Evolutionary conservation across 2,329 filamentous ascomycete species (phyloP).

Genomic region (Talaromyces albobiverticillius): DNA sequence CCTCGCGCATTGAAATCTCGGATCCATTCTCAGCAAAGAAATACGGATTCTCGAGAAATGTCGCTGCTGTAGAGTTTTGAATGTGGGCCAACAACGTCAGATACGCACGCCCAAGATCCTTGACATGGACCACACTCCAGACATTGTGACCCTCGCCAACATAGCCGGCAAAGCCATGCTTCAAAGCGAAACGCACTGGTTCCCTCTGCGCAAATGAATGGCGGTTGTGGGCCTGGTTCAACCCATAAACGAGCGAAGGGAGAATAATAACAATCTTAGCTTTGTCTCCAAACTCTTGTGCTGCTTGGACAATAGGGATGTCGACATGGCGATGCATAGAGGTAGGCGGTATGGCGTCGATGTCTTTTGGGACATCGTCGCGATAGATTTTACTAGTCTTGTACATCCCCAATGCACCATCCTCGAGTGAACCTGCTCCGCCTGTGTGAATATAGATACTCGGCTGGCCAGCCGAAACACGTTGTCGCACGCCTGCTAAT

Average conservation of each 20-base stretch:
- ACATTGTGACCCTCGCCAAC: neutral
- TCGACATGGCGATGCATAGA: neutral
- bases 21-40: slow-evolving; percentile 1
- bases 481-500: neutral
- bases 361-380: neutral
- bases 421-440: neutral
- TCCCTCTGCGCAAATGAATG: neutral
- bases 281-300: neutral
- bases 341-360: neutral
- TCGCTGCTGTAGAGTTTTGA: neutral
- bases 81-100: neutral
- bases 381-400: neutral
- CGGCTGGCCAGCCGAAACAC: neutral
- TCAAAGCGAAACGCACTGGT: neutral
- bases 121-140: neutral
- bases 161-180: neutral
- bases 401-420: neutral
- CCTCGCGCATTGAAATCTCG: neutral
- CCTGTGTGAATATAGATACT: neutral
- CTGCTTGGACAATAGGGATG: slow-evolving; percentile 1
- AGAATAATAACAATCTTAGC: neutral
- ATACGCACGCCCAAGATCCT: neutral
- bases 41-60: neutral
- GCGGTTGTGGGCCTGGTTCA: neutral
- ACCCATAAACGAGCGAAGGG: neutral